These are phyloP conservation scores for Papiliotrema laurentii DNA, from an alignment of 1,284 basidiomycete species.

Conservation along the genomic window DNA sequence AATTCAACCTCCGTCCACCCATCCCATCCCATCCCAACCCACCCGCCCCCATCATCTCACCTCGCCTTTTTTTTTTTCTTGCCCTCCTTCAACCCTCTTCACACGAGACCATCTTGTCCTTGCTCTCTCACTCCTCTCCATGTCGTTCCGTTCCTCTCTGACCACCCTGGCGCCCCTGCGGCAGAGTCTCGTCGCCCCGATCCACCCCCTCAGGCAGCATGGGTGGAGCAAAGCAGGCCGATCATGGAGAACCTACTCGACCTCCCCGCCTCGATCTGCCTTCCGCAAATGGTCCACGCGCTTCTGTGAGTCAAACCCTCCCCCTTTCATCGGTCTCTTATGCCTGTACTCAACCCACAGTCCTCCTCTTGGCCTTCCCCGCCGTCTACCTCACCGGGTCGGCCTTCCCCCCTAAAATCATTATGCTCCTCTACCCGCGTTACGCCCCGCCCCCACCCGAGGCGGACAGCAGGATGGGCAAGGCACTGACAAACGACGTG, in stretches of 20 bases:
- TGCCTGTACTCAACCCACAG: conserved; percentile 18
- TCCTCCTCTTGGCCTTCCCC: conserved; percentile 35
- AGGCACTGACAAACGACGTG: conserved; percentile 58
- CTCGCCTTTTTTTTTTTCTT: too few relatives aligned
- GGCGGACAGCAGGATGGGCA: conserved; percentile 59
- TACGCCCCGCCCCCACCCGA: conserved; percentile 64
- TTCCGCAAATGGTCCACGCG: conserved; percentile 4
- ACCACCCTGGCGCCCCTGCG: too few relatives aligned
- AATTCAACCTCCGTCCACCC: too few relatives aligned
- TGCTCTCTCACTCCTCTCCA: too few relatives aligned
- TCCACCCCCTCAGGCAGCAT: too few relatives aligned
- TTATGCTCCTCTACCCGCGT: conserved; percentile 65
- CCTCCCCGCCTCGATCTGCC: neutral
- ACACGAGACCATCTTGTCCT: too few relatives aligned
- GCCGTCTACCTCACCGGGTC: conserved; percentile 52
- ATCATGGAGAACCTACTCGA: neutral
- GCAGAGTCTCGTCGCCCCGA: too few relatives aligned
- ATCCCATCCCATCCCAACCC: too few relatives aligned
- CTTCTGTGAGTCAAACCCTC: neutral
- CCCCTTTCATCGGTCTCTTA: neutral
- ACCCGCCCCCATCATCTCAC: too few relatives aligned
- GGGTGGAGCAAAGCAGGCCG: too few relatives aligned
- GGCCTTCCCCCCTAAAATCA: conserved; percentile 60
- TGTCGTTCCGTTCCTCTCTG: too few relatives aligned
- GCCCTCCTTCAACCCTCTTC: too few relatives aligned